Percentiles rank a stretch among this genome's conserved stretches.
These are phyloP conservation scores for Beauveria scarabaeidicola DNA, from an alignment of 2,329 filamentous ascomycete species.

Conservation along the genomic window DNA sequence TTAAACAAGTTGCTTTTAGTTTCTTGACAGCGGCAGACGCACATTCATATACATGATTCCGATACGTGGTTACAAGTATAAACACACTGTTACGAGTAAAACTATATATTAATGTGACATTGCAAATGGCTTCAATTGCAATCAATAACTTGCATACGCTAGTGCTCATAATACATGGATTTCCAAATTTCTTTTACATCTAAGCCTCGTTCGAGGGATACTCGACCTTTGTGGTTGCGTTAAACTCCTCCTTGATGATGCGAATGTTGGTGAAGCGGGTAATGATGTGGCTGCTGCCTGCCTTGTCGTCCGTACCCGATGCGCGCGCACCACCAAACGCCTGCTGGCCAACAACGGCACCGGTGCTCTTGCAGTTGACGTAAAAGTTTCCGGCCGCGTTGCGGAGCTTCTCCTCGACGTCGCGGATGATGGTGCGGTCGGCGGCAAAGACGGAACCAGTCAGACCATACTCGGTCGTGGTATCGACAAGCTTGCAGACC, in stretches of 20 bases:
- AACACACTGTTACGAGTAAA: not conserved
- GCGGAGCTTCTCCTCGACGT: slow-evolving; percentile 62
- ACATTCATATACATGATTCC: not conserved
- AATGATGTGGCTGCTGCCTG: slow-evolving; percentile 55
- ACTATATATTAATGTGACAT: not conserved
- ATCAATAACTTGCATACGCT: slow-evolving; percentile 5
- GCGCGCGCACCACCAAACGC: slow-evolving; percentile 61
- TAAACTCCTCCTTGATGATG: slow-evolving; percentile 70
- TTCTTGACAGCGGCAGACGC: not conserved
- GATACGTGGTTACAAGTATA: not conserved
- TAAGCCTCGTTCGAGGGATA: slow-evolving; percentile 66
- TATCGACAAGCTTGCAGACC: slow-evolving; percentile 57
- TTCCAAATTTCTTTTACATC: slow-evolving; percentile 11
- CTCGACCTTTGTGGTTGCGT: slow-evolving; percentile 49
- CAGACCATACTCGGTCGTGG: slow-evolving; percentile 66
- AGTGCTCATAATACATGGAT: slow-evolving; percentile 8
- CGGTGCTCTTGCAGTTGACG: slow-evolving; percentile 75
- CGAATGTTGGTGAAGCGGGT: slow-evolving; percentile 58
- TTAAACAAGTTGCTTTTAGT: not conserved
- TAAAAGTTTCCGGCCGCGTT: slow-evolving; percentile 78
- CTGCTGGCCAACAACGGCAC: slow-evolving; percentile 65
- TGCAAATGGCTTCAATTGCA: not conserved
- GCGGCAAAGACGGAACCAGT: slow-evolving; percentile 69
- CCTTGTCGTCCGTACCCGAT: slow-evolving; percentile 67
- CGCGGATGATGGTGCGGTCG: slow-evolving; percentile 56